Evolutionary conservation across 495 filamentous ascomycete species (phyloP).

Genomic region (Hypoxylon rickii): DNA sequence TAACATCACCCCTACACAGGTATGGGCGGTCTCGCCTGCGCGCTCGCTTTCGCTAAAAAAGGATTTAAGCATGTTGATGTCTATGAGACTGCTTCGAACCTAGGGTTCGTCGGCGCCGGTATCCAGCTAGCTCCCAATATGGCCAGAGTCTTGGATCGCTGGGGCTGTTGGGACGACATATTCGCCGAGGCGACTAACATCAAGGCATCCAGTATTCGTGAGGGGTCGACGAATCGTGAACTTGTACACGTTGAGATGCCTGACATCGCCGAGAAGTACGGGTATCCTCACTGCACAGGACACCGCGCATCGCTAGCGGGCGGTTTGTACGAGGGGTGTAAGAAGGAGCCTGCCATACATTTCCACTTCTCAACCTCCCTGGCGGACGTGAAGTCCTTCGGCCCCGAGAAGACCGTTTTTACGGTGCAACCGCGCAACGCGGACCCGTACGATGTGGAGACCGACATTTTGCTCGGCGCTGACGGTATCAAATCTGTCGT

Average conservation of each 20-base stretch:
- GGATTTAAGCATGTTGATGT: slow-evolving; percentile 75
- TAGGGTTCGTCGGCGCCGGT: slow-evolving; percentile 82
- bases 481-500: slow-evolving; percentile 76
- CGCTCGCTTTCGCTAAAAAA: slow-evolving; percentile 72
- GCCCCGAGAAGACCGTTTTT: slow-evolving; percentile 57
- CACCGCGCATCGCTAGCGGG: slow-evolving; percentile 74
- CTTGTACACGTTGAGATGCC: slow-evolving; percentile 70
- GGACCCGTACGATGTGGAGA: slow-evolving; percentile 58
- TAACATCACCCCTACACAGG: slow-evolving; percentile 48
- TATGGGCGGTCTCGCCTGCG: slow-evolving; percentile 76
- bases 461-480: slow-evolving; percentile 71
- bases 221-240: slow-evolving; percentile 68
- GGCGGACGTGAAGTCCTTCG: slow-evolving; percentile 58
- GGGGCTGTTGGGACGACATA: slow-evolving; percentile 72
- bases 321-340: slow-evolving; percentile 68
- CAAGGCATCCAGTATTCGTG: slow-evolving; percentile 54
- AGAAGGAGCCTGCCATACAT: slow-evolving; percentile 64
- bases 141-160: slow-evolving; percentile 69
- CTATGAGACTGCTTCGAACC: slow-evolving; percentile 71
- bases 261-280: slow-evolving; percentile 69
- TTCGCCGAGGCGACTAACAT: slow-evolving; percentile 61
- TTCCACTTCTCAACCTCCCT: slow-evolving; percentile 68
- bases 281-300: slow-evolving; percentile 78
- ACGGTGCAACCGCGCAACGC: slow-evolving; percentile 61
- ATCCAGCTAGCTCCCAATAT: slow-evolving; percentile 85